Base-by-base conservation (phyloP, 2,329 filamentous ascomycete species). In the Aspergillus texensis region DNA sequence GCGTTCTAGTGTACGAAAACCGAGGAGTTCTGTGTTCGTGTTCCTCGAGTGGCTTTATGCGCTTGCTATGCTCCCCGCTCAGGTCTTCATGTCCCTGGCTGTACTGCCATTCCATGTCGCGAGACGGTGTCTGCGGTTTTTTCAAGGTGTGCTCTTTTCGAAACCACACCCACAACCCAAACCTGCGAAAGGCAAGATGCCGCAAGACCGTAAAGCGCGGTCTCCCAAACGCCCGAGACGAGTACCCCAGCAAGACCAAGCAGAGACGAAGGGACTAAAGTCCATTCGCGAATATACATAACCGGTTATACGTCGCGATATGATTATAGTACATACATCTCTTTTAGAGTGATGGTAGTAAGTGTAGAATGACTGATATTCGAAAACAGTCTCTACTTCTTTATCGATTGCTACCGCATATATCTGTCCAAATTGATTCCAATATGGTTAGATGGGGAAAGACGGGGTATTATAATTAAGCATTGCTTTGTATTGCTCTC, bases 11-110 rank as follows among this genome's bases (percentile, higher is more conserved):
- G 30, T 61, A 19, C 67, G 69, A 9, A 61, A 59, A 4, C 70
- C 71, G 19, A 64, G 65, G 26, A 73, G 68, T 24, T 71, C 77
- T 45, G 64, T 73, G 4, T 66, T 74, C 16, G 68, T 69, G 6
- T 43, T 81, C n/a, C 45, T 78, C 5, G 74, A 80, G 52, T 79
- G 76, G 75, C 54, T 71, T 11, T 79, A 73, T 57, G 72, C 74
- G 1, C 69, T 68, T 26, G 62, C 80, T 14, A 68, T 80, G 6
- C 60, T 81, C 10, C 80, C 80, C 1, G 56, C 71, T 5, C 78
- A 78, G 56, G 62, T 76, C 12, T 65, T 68, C 28, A 62, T 76
- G 41, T 72, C 74, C 1, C 36, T 78, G 12, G 52, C 71, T 16
- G 70, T 65, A 28, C 60, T 81, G 4, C 80, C 79, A 1, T 65